Base-by-base conservation (phyloP, 2,329 filamentous ascomycete genomes). In the Huntiella abstrusa region DNA sequence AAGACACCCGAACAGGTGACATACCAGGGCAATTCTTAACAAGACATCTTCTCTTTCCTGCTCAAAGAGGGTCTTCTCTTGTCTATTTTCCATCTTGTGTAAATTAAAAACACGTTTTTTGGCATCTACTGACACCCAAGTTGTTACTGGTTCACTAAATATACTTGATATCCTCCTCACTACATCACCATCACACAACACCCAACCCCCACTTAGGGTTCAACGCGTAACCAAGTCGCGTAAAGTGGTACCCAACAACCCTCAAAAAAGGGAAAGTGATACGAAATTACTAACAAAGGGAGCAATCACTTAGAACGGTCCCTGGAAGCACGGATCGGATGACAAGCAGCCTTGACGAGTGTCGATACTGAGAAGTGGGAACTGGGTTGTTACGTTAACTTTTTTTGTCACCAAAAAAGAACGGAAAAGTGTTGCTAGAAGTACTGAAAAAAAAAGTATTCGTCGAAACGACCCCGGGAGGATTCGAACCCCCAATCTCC, bases 1-100 rank as follows among this genome's bases (percentile, higher is more conserved):
- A 8, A 15, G 8, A 22, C 40, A 28, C n/a, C 10, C n/a, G 12
- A 28, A 8, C 10, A n/a, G n/a, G 22, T 3, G 8, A 57, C 64
- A 41, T 55, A 83, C 81, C 64, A 77, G 69, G 50, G 78, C 80
- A 54, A 87, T 83, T 53, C 87, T 82, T 41, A 70, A 68, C 4
- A 87, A 67, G 28, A 87, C 67, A 5, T 75, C 66, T 55, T 80
- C 79, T 50, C 83, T 73, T 63, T 88, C 82, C 57, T 80, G 73
- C 57, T 86, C 80, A 55, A 86, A 88, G 54, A 80, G 83, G 0
- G 76, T 65, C 60, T 73, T 75, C 48, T 44, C 28, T 16, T 13
- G 33, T 17, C 28, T 32, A 35, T 37, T 41, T 11, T 33, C 35
- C 42, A 35, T 35, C 11, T 11, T 17, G 15, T 22, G 11, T 40